Percentiles rank a stretch among this genome's conserved stretches.
phyloP scores from a whole-genome alignment of 2,329 filamentous ascomycete species.

The Hirsutella rhossiliensis region DNA sequence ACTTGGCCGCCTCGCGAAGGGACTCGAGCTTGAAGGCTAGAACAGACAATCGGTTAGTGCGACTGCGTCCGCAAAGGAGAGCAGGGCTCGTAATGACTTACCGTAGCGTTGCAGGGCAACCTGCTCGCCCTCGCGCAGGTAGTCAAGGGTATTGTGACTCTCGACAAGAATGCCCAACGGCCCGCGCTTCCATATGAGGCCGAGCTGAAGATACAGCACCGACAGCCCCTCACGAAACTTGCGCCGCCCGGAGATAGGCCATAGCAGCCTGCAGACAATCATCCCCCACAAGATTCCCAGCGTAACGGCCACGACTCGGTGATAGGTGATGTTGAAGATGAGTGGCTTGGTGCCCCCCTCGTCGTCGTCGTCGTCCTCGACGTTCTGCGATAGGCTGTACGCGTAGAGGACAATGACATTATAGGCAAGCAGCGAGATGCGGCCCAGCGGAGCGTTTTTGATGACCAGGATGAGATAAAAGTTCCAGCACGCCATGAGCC shows the following conservation, averaged over 20 bases:
- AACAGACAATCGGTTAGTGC: background rate
- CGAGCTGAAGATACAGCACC: conserved; percentile 88
- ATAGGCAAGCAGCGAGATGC: conserved; percentile 91
- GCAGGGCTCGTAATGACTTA: conserved; percentile 10
- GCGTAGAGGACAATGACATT: conserved; percentile 92
- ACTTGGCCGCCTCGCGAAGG: conserved; percentile 59
- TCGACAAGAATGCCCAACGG: conserved; percentile 65
- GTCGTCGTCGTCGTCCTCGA: conserved; percentile 74
- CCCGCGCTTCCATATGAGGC: conserved; percentile 90
- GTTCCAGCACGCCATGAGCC: conserved; percentile 67
- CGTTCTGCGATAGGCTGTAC: conserved; percentile 73
- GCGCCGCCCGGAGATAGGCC: conserved; percentile 80
- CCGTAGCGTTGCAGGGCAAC: conserved; percentile 71
- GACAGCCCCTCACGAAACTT: conserved; percentile 86
- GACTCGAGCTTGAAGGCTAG: conserved; percentile 56
- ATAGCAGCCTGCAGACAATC: conserved; percentile 77
- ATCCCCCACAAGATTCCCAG: conserved; percentile 87
- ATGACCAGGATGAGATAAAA: conserved; percentile 83
- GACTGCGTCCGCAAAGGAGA: background rate
- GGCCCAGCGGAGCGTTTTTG: conserved; percentile 78
- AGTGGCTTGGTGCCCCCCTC: conserved; percentile 75
- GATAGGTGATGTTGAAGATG: conserved; percentile 77
- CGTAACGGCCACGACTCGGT: conserved; percentile 78
- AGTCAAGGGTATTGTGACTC: conserved; percentile 46
- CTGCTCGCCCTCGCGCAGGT: conserved; percentile 83